Base-by-base conservation (phyloP, 805 yeast genomes). In the Cyberlindnera subsufficiens region DNA sequence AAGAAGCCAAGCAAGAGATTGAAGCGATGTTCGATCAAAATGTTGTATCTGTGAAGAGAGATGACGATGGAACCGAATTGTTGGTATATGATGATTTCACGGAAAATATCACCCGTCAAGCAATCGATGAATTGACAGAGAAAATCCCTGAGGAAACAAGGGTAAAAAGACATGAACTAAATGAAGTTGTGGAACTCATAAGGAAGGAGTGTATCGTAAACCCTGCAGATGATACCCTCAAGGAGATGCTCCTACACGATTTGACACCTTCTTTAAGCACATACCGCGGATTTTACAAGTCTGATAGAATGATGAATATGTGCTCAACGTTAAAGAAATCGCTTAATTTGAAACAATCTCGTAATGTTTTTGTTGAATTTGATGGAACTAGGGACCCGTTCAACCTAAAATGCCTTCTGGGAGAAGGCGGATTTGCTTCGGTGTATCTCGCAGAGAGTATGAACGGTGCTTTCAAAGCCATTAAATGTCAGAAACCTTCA, bases 381-480 rank as follows among this genome's bases (percentile, higher is more conserved):
- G 61, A 59, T 27, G 65, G 67, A 32, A 72, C 68, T 6, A 68
- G 65, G 22, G 72, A 68, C 32, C 62, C 72, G 5, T 74, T 60
- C 49, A 75, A 77, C 45, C 59, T 82, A 42, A 68, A 72, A 22
- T 65, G 67, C 38, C 76, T 78, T 53, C 63, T 89, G 11, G 96
- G 96, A 0, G 75, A 74, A 53, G 95, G 95, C n/a, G 93, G 90
- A 0, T 82, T 69, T 64, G 95, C 90, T 0, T 71, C 77, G 2
- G 95, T 87, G 0, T 87, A 78, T 56, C 64, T 87, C 18, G 80
- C 85, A 1, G 90, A 85, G 57, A 66, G 72, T 11, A 71, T 76
- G 46, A 59, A 63, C 8, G 87, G 86, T 1, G 56, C 62, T 1
- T 54, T 74, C 30, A 73, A 70, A 39, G 95, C 96, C 0, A 62